A percentile compares a stretch with the other conserved stretches of the same genome.
Conservation (phyloP, 768 basidiomycete species). For the Xanthoconium stramineum region DNA sequence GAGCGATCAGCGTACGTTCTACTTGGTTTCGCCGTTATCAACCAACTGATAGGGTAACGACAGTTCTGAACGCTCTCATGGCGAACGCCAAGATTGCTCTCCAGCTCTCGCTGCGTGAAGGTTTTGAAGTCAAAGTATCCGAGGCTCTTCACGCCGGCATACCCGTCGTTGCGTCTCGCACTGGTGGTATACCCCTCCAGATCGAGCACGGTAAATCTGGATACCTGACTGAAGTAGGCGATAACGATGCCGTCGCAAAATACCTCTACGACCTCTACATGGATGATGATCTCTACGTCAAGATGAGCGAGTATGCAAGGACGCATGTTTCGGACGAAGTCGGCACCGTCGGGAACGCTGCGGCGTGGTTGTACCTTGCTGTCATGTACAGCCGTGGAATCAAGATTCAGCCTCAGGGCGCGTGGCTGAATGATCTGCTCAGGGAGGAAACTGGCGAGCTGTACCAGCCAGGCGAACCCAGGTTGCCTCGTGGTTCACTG, state of each 20-base stretch:
- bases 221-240: conserved; percentile 74
- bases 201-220: conserved; percentile 86
- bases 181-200: conserved; percentile 94
- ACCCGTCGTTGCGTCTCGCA: conserved; percentile 78
- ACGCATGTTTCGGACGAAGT: conserved; percentile 85
- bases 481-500: conserved; percentile 60
- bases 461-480: conserved; percentile 66
- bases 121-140: conserved; percentile 96
- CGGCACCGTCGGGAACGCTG: conserved; percentile 76
- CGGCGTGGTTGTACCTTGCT: conserved; percentile 64
- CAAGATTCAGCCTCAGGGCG: conserved; percentile 76
- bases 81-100: conserved; percentile 86
- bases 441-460: conserved; percentile 72
- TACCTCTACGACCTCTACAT: conserved; percentile 77
- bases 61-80: conserved; percentile 85
- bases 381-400: conserved; percentile 76
- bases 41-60: conserved; percentile 8
- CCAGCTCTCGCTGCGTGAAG: conserved; percentile 91
- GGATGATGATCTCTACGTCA: conserved; percentile 61
- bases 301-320: conserved; percentile 63
- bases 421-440: conserved; percentile 82
- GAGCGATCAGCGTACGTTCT: conserved; percentile 71
- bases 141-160: conserved; percentile 91
- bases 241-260: conserved; percentile 71
- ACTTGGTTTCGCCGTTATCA: not conserved